Evolutionary conservation across 2,329 filamentous ascomycete genomes (phyloP).

Genomic region (Orbilia quercus): DNA sequence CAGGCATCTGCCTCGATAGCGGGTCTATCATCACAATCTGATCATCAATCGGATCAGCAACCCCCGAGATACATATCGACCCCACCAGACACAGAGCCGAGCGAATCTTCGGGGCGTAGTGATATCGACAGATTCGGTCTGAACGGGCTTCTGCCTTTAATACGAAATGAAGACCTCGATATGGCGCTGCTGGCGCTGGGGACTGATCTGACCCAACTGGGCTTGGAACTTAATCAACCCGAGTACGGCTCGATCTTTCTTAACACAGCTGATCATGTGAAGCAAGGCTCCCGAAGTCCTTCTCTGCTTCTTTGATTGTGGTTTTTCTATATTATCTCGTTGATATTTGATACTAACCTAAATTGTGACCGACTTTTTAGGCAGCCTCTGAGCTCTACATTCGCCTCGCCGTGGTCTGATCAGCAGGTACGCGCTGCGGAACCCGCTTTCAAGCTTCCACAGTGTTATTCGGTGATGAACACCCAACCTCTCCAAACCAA

Average conservation of each 20-base stretch:
- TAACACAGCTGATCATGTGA: slow-evolving; percentile 33
- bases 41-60: slow-evolving; percentile 44
- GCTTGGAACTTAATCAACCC: slow-evolving; percentile 72
- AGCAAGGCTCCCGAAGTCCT: slow-evolving; percentile 56
- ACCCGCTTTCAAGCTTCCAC: slow-evolving; percentile 72
- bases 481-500: slow-evolving; percentile 72
- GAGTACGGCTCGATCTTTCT: slow-evolving; percentile 65
- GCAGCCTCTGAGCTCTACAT: slow-evolving; percentile 72
- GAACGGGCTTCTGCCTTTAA: slow-evolving; percentile 58
- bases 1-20: slow-evolving; percentile 38
- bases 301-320: slow-evolving; percentile 46
- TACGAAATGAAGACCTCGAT: slow-evolving; percentile 59
- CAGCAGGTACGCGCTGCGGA: slow-evolving; percentile 71
- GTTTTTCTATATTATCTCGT: slow-evolving; percentile 28
- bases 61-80: slow-evolving; percentile 52
- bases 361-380: slow-evolving; percentile 12
- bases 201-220: slow-evolving; percentile 73
- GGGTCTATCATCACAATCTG: slow-evolving; percentile 36
- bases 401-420: slow-evolving; percentile 73
- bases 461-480: slow-evolving; percentile 74
- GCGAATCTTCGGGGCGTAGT: slow-evolving; percentile 50
- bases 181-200: slow-evolving; percentile 68
- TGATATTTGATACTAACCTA: slow-evolving; percentile 55
- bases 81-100: slow-evolving; percentile 53
- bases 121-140: slow-evolving; percentile 60